Conservation (phyloP, 306 rosid genomes). For the Gillenia trifoliata region DNA sequence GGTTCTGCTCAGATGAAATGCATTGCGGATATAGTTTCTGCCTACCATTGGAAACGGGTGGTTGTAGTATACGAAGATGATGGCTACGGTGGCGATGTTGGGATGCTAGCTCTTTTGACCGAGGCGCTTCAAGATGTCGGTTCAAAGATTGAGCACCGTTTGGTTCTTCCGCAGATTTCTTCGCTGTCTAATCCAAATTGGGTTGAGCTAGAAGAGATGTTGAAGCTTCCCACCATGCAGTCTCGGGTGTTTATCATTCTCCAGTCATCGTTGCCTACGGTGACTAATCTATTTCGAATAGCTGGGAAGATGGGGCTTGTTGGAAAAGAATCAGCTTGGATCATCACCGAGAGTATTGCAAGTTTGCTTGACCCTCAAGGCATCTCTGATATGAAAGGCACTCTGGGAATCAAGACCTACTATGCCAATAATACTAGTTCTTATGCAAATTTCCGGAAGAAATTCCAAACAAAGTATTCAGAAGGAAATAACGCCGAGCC, state of each 20-base stretch:
- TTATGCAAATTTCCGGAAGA: constrained; percentile 26
- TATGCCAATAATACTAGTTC: constrained; percentile 29
- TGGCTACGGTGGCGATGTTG: constrained; percentile 34
- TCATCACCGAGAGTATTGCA: constrained; percentile 42
- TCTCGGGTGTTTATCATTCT: constrained; percentile 48
- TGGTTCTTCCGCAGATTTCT: constrained; percentile 39
- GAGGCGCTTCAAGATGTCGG: constrained; percentile 39
- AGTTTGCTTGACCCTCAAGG: constrained; percentile 32
- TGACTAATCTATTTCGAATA: constrained; percentile 42
- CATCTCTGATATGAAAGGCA: constrained; percentile 41
- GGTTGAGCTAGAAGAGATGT: constrained; percentile 39
- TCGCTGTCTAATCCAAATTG: constrained; percentile 42
- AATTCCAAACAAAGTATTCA: constrained; percentile 24
- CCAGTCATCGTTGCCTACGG: constrained; percentile 39
- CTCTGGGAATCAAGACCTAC: constrained; percentile 53
- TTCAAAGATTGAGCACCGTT: constrained; percentile 40
- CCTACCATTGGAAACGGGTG: constrained; percentile 31
- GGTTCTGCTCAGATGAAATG: constrained; percentile 34
- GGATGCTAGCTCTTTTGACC: constrained; percentile 32
- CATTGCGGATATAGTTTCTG: constrained; percentile 38
- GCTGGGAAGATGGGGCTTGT: constrained; percentile 42
- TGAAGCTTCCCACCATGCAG: constrained; percentile 26
- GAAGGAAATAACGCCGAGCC: constrained; percentile 44
- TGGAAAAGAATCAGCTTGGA: constrained; percentile 47
- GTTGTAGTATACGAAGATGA: constrained; percentile 47